phyloP scores from a whole-genome alignment of 2,329 filamentous ascomycete genomes.

The Exserohilum rostratum region DNA sequence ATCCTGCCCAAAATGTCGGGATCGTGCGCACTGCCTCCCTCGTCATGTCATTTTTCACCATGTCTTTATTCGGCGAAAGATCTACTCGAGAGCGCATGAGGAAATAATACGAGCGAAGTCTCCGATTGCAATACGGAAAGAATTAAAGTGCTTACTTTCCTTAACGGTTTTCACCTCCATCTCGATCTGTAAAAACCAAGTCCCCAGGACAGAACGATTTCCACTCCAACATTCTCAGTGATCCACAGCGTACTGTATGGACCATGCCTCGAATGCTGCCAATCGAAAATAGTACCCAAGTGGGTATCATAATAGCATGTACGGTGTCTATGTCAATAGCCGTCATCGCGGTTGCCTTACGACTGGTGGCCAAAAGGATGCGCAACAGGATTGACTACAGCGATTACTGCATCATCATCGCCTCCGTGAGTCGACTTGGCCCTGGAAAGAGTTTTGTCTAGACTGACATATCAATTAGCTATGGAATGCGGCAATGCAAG shows the following conservation, averaged over 20 bases:
- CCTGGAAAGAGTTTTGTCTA: no score
- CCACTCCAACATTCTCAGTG: background rate
- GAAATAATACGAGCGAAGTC: no score
- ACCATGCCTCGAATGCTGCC: slow-evolving; percentile 3
- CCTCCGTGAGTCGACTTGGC: slow-evolving; percentile 7
- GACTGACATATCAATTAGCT: slow-evolving; percentile 8
- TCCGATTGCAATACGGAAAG: no score
- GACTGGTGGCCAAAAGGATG: slow-evolving; percentile 15
- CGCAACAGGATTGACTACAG: slow-evolving; percentile 17
- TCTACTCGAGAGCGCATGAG: no score
- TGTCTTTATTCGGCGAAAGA: no score
- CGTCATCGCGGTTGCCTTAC: slow-evolving; percentile 13
- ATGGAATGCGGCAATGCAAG: slow-evolving; percentile 26
- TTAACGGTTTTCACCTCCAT: no score
- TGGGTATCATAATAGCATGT: slow-evolving; percentile 11
- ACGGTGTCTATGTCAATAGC: slow-evolving; percentile 19
- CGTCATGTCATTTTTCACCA: no score
- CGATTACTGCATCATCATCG: slow-evolving; percentile 21
- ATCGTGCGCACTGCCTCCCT: no score
- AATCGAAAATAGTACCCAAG: slow-evolving; percentile 19
- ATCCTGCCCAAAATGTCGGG: background rate
- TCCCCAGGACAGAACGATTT: no score
- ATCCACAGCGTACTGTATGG: background rate
- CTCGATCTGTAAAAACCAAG: no score
- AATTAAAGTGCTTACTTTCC: no score